Base-by-base conservation (phyloP, 805 yeast genomes). In the Yarrowia sp. region DNA sequence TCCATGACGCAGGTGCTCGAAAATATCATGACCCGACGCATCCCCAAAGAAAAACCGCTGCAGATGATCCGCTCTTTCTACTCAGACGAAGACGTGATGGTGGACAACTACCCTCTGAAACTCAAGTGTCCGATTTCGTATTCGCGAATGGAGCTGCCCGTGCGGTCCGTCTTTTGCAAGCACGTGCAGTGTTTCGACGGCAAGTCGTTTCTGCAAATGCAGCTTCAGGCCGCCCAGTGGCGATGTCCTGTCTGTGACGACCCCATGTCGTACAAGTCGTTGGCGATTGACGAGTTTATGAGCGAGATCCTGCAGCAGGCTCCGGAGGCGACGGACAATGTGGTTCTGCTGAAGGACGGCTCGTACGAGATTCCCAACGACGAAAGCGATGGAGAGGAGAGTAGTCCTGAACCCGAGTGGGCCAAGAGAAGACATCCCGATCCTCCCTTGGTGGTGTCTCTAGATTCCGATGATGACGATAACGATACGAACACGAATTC, bases 111-210 rank as follows among this genome's bases (percentile, higher is more conserved):
- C 16, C 82, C 86, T 0, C 80, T 91, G 65, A 83, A 92, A 16
- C 80, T 95, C 69, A 86, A 85, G 71, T 93, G 97, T 75, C 98
- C 97, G 0, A 81, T 93, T 7, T 86, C 95, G 1, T 88, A 85
- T 74, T 82, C 86, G 9, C 83, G 90, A 69, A 89, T 95, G 83
- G 80, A 81, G 68, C 77, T 83, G 66, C 98, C 99, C 0, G 85
- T 87, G 1, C 85, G 91, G 72, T 86, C 97, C 0, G 78, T 82
- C 1, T 80, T 78, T 58, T 95, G 99, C 78, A 80, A 83, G 43
- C 99, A 95, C 78, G 79, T 92, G 15, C 94, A 90, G 74, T 93
- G 98, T 75, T 91, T 93, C 76, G 99, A 95, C 78, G 93, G 91
- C 0, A 77, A 82, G 43, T 85, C 90, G 53, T 95, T 85, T 75